Evolutionary conservation across 192 early-diverging fungal species (phyloP).

Genomic region (Physocladia obscura): DNA sequence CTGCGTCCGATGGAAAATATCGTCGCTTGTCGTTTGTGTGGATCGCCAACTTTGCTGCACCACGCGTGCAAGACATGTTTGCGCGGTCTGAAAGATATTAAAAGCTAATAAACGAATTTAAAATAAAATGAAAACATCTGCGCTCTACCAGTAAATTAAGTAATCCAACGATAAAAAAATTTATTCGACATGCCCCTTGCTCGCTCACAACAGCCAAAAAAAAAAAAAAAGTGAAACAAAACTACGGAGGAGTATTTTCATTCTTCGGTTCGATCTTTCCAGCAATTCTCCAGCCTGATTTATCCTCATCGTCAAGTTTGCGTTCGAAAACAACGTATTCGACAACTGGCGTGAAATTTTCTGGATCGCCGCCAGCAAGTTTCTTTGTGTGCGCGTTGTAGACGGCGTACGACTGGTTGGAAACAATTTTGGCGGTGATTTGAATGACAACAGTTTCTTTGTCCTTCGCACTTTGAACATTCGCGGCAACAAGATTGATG

Average conservation of each 20-base stretch:
- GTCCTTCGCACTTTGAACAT: background rate
- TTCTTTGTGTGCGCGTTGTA: background rate
- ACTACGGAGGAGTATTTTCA: too few relatives aligned
- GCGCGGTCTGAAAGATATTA: too few relatives aligned
- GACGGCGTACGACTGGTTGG: slow-evolving; percentile 18
- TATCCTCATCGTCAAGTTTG: slow-evolving; percentile 2
- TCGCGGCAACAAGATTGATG: slow-evolving; percentile 8
- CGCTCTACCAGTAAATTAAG: too few relatives aligned
- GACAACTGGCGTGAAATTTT: background rate
- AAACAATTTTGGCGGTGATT: slow-evolving; percentile 4
- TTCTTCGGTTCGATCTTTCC: slow-evolving; percentile 21
- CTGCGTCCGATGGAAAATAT: slow-evolving; percentile 46
- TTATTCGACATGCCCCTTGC: too few relatives aligned
- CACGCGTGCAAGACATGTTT: slow-evolving; percentile 66
- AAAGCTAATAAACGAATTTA: too few relatives aligned
- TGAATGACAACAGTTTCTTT: background rate
- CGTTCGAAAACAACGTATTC: slow-evolving; percentile 31
- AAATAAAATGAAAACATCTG: too few relatives aligned
- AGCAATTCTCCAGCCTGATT: slow-evolving; percentile 15
- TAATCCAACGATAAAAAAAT: too few relatives aligned
- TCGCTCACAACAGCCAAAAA: too few relatives aligned
- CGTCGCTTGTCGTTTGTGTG: slow-evolving; percentile 73
- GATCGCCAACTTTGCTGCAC: slow-evolving; percentile 67
- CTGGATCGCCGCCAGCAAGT: slow-evolving; percentile 28
- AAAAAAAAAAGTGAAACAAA: too few relatives aligned